Evolutionary conservation across 768 basidiomycete genomes (phyloP).

Genomic region (Russula ochroleuca): DNA sequence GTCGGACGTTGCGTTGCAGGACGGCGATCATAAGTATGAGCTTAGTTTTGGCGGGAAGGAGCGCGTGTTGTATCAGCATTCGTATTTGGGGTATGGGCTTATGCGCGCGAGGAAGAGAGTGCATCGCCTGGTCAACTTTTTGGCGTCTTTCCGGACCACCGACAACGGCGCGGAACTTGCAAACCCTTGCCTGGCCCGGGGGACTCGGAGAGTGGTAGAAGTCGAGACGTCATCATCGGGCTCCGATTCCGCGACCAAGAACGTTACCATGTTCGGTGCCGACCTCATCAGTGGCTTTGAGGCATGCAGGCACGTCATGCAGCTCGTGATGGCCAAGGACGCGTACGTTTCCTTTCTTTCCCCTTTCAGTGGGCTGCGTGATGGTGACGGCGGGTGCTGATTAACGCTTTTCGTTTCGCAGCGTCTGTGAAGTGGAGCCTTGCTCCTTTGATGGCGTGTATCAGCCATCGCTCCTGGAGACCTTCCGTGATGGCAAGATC

Average conservation of each 20-base stretch:
- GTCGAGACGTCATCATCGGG: conserved; percentile 51
- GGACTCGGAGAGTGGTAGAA: conserved; percentile 58
- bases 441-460: conserved; percentile 98
- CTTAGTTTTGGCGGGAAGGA: conserved; percentile 66
- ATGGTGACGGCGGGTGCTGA: background rate
- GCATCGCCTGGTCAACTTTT: conserved; percentile 88
- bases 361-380: background rate
- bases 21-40: conserved; percentile 91
- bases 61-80: conserved; percentile 90
- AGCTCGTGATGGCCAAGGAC: conserved; percentile 93
- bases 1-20: conserved; percentile 45
- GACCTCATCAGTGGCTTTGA: conserved; percentile 83
- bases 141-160: conserved; percentile 45
- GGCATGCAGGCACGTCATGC: conserved; percentile 76
- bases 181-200: conserved; percentile 80
- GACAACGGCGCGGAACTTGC: conserved; percentile 41
- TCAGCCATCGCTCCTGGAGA: conserved; percentile 86
- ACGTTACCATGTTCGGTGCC: conserved; percentile 83
- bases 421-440: conserved; percentile 85
- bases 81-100: conserved; percentile 93
- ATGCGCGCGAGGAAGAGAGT: conserved; percentile 84
- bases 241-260: conserved; percentile 35
- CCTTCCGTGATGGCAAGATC: conserved; percentile 80
- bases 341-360: conserved; percentile 53
- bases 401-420: conserved; percentile 30